Percentiles rank a stretch among this genome's conserved stretches.
phyloP scores from a whole-genome alignment of 306 rosid genomes.

The Pyrus pyrifolia region DNA sequence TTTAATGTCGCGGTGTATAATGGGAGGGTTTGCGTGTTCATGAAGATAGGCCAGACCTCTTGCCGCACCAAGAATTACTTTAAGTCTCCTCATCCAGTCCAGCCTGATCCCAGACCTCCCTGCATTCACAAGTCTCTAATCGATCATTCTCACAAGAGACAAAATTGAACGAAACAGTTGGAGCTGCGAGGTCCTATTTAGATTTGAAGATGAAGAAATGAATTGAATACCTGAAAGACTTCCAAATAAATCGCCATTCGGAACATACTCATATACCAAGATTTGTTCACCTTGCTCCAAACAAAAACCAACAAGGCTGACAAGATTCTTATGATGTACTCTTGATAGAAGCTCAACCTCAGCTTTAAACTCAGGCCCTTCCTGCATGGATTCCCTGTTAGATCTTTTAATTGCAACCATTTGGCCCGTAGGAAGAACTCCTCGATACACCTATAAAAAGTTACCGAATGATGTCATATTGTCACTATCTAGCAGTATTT shows the following conservation, averaged over 20 bases:
- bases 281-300: conserved; percentile 78
- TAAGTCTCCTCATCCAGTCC: conserved; percentile 72
- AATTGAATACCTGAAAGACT: conserved; percentile 54
- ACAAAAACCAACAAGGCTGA: conserved; percentile 69
- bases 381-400: conserved; percentile 61
- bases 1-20: conserved; percentile 81
- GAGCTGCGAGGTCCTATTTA: neutral
- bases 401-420: conserved; percentile 71
- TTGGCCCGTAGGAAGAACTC: conserved; percentile 51
- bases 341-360: conserved; percentile 90
- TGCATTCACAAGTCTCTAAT: conserved; percentile 10
- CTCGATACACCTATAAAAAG: conserved; percentile 58
- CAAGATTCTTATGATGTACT: conserved; percentile 82
- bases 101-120: conserved; percentile 63
- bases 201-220: neutral
- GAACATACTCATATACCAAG: conserved; percentile 64
- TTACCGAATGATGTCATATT: neutral
- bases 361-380: conserved; percentile 60
- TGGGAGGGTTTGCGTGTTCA: conserved; percentile 68
- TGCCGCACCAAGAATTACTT: conserved; percentile 62
- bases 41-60: conserved; percentile 77
- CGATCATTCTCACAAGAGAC: neutral
- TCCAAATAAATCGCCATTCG: conserved; percentile 66
- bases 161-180: neutral
- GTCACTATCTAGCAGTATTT: neutral